phyloP scores from a whole-genome alignment of 768 basidiomycete species.

The Crepidotus variabilis region DNA sequence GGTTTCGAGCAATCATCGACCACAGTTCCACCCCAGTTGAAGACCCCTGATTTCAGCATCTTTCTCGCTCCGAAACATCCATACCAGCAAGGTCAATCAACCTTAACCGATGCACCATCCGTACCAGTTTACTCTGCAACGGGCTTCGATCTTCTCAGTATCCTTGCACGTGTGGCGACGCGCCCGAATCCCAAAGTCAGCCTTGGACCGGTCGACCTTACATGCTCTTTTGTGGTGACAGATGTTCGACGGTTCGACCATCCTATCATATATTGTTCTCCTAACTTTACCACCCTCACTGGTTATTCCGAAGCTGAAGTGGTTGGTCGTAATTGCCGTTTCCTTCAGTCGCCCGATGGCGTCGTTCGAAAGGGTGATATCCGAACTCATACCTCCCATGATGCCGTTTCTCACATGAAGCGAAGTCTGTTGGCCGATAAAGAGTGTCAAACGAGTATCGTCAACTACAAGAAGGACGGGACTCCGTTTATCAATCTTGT shows the following conservation, averaged over 20 bases:
- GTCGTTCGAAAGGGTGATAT: slow-evolving; percentile 29
- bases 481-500: slow-evolving; percentile 89
- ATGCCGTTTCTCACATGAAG: slow-evolving; percentile 60
- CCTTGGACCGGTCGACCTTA: slow-evolving; percentile 90
- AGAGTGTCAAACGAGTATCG: slow-evolving; percentile 83
- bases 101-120: slow-evolving; percentile 5
- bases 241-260: slow-evolving; percentile 79
- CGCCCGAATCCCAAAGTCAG: slow-evolving; percentile 71
- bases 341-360: slow-evolving; percentile 77
- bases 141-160: slow-evolving; percentile 85
- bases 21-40: not conserved
- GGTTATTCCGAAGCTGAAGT: slow-evolving; percentile 76
- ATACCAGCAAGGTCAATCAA: not conserved
- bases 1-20: not conserved
- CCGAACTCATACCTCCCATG: slow-evolving; percentile 58
- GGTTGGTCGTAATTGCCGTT: slow-evolving; percentile 87
- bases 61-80: slow-evolving; percentile 2
- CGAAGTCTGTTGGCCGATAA: slow-evolving; percentile 67
- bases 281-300: slow-evolving; percentile 74
- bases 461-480: slow-evolving; percentile 88
- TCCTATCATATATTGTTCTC: slow-evolving; percentile 90
- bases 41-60: slow-evolving; percentile 5
- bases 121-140: slow-evolving; percentile 81
- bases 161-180: slow-evolving; percentile 73
- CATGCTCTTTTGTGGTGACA: slow-evolving; percentile 88